A percentile compares a stretch with the other conserved stretches of the same genome.
phyloP scores from a whole-genome alignment of 2,329 filamentous ascomycete genomes.

The Sclerotinia spermophila region DNA sequence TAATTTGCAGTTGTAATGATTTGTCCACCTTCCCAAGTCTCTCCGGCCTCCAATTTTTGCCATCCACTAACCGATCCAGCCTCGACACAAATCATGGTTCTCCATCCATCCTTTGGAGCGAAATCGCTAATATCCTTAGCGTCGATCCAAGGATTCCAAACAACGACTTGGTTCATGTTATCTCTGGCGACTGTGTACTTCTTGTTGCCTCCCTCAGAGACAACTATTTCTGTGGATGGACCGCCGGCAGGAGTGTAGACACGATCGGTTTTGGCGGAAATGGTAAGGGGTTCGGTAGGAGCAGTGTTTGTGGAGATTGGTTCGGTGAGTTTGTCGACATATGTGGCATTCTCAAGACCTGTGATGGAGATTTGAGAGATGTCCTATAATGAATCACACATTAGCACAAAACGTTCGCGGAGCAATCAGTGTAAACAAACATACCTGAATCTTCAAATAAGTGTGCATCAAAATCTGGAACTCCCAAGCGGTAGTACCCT shows the following conservation, averaged over 20 bases:
- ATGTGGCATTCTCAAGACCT: constrained; percentile 72
- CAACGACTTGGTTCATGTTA: constrained; percentile 81
- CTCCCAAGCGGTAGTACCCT: constrained; percentile 76
- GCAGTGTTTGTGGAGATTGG: constrained; percentile 58
- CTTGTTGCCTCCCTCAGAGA: constrained; percentile 60
- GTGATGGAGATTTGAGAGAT: constrained; percentile 69
- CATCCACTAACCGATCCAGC: constrained; percentile 78
- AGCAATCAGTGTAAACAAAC: constrained; percentile 32
- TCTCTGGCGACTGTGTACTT: constrained; percentile 75
- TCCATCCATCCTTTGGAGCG: constrained; percentile 81
- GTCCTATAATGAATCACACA: constrained; percentile 53
- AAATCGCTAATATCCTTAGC: constrained; percentile 86
- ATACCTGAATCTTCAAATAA: constrained; percentile 77
- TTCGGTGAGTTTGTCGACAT: constrained; percentile 77
- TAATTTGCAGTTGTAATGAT: constrained; percentile 19
- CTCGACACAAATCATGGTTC: constrained; percentile 93
- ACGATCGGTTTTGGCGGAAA: constrained; percentile 80
- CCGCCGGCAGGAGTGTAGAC: constrained; percentile 73
- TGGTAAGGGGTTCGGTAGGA: constrained; percentile 55
- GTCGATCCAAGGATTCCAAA: constrained; percentile 96
- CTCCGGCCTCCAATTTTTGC: constrained; percentile 79
- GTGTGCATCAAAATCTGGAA: constrained; percentile 91
- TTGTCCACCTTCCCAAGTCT: constrained; percentile 57
- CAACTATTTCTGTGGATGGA: constrained; percentile 54
- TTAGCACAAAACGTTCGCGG: constrained; percentile 17